These are phyloP conservation scores for Claviceps sorghi DNA, from an alignment of 2,329 filamentous ascomycete genomes.

Conservation along the genomic window DNA sequence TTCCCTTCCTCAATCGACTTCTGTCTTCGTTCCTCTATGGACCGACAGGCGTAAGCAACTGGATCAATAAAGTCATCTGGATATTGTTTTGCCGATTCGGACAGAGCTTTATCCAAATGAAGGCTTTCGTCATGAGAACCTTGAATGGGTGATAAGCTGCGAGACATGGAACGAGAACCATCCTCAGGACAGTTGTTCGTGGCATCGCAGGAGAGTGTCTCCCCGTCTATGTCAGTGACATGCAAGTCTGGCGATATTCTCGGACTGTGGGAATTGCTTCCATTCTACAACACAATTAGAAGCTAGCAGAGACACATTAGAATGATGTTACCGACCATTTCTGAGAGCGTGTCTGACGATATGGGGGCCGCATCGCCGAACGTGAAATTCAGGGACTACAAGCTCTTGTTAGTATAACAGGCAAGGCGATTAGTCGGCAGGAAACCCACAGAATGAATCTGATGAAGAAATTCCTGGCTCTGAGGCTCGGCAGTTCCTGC, in stretches of 20 bases:
- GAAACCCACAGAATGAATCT: neutral
- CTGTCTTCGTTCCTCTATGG: slow-evolving; percentile 3
- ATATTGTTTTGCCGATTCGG: slow-evolving; percentile 1
- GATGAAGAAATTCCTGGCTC: neutral
- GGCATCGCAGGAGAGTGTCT: neutral
- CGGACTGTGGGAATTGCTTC: neutral
- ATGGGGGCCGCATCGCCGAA: neutral
- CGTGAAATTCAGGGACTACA: neutral
- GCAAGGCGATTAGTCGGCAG: neutral
- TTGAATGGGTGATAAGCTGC: neutral
- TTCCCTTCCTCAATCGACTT: slow-evolving; percentile 22
- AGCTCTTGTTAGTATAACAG: neutral
- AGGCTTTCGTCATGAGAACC: neutral
- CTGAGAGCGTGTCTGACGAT: neutral
- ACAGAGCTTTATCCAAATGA: slow-evolving; percentile 5
- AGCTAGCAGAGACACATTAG: neutral
- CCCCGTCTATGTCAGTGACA: neutral
- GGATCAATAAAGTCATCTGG: slow-evolving; percentile 1
- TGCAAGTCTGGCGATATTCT: neutral
- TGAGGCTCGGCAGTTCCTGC: neutral
- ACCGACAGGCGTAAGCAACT: slow-evolving; percentile 2
- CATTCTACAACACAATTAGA: neutral
- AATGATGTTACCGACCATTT: neutral
- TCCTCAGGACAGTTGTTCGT: neutral
- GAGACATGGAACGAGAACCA: neutral